Conservation (phyloP, 2,329 filamentous ascomycete species). For the Pseudodiploospora longispora region DNA sequence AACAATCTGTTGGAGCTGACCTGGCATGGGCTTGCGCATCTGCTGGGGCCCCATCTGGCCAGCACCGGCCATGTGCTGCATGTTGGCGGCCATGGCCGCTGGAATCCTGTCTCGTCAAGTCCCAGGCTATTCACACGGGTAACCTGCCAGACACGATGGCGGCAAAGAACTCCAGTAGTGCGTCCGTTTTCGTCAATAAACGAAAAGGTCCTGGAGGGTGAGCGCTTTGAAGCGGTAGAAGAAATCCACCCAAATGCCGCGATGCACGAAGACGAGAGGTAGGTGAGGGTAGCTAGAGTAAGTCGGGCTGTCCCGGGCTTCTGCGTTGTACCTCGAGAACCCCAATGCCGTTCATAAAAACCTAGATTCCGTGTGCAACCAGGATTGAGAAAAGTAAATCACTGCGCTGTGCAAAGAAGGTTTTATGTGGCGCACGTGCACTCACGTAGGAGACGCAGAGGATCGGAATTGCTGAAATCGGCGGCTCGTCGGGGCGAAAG, state of each 20-base stretch:
- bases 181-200: no score
- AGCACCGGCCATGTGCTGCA: slow-evolving; percentile 46
- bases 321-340: slow-evolving; percentile 24
- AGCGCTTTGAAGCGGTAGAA: neutral
- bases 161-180: no score
- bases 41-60: slow-evolving; percentile 39
- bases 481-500: no score
- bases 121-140: slow-evolving; percentile 10
- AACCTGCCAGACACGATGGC: neutral
- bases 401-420: no score
- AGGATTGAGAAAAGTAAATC: no score
- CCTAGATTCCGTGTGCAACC: neutral
- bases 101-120: slow-evolving; percentile 11
- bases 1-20: slow-evolving; percentile 30
- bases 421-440: no score
- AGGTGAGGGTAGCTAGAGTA: no score
- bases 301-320: neutral
- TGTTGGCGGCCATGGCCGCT: slow-evolving; percentile 53
- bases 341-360: slow-evolving; percentile 24
- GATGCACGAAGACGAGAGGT: no score
- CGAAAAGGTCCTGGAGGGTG: neutral
- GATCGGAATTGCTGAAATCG: no score
- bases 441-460: no score
- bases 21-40: slow-evolving; percentile 22
- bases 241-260: neutral